phyloP scores from a whole-genome alignment of 129 eudicot species.

The Erigeron canadensis region DNA sequence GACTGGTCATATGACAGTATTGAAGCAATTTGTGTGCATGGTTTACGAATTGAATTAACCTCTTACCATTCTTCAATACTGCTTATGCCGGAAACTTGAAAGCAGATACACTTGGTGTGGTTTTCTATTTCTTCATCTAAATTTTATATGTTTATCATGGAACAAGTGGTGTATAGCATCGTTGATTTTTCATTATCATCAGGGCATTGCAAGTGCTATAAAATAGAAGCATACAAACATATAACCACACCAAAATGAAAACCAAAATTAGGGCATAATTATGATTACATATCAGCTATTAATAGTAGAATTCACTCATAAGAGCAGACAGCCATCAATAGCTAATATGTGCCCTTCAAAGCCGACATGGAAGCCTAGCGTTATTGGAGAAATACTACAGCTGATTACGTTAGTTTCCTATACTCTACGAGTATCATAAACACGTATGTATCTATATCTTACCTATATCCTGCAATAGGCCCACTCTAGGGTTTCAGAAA shows the following conservation, averaged over 20 bases:
- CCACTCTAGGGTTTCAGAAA: conserved; percentile 3
- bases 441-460: conserved; percentile 7
- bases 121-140: no score
- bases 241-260: conserved; percentile 1
- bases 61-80: no score
- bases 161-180: background rate
- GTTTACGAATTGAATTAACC: no score
- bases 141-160: background rate
- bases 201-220: no score
- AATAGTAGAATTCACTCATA: background rate
- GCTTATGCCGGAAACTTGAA: no score
- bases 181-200: no score
- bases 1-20: no score
- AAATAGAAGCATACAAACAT: background rate
- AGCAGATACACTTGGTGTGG: no score
- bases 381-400: no score
- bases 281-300: background rate
- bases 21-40: no score
- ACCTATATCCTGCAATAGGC: conserved; percentile 9
- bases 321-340: conserved; percentile 5
- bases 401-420: conserved; percentile 7
- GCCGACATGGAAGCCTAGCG: background rate
- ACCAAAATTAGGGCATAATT: background rate
- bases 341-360: conserved; percentile 6
- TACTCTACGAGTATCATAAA: background rate